Evolutionary conservation across 2,329 filamentous ascomycete genomes (phyloP).

Genomic region (Anisogramma anomala): DNA sequence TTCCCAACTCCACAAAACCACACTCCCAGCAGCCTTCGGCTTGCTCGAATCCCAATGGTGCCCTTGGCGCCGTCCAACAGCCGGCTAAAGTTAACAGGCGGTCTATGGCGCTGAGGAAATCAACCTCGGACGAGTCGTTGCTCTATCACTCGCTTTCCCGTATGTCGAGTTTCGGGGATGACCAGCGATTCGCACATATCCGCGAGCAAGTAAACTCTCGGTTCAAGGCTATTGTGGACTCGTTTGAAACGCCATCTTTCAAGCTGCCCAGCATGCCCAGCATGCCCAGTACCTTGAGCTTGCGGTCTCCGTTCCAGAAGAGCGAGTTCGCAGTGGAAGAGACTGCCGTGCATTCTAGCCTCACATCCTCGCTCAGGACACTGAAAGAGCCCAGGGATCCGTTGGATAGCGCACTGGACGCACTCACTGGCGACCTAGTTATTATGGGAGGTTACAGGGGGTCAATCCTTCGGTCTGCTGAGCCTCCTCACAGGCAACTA

Average conservation of each 20-base stretch:
- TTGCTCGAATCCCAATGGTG: slow-evolving; percentile 11
- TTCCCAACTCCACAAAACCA: slow-evolving; percentile 1
- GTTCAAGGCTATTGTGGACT: slow-evolving; percentile 83
- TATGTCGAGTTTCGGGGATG: slow-evolving; percentile 75
- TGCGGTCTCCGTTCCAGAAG: slow-evolving; percentile 22
- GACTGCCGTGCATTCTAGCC: slow-evolving; percentile 11
- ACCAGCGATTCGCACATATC: slow-evolving; percentile 67
- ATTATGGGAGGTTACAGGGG: slow-evolving; percentile 85
- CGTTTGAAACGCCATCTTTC: slow-evolving; percentile 67
- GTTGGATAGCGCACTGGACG: slow-evolving; percentile 48
- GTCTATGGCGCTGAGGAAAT: slow-evolving; percentile 38
- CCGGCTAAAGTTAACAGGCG: slow-evolving; percentile 15
- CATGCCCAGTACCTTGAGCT: slow-evolving; percentile 10
- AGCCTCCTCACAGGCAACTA: slow-evolving; percentile 71
- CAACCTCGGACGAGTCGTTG: slow-evolving; percentile 68
- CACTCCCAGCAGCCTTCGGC: slow-evolving; percentile 3
- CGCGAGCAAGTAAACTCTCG: slow-evolving; percentile 79
- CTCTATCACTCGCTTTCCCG: slow-evolving; percentile 65
- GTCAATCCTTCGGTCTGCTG: slow-evolving; percentile 74
- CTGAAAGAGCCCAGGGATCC: slow-evolving; percentile 19
- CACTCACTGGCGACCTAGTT: slow-evolving; percentile 73
- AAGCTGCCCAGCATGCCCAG: slow-evolving; percentile 41
- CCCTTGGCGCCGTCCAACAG: not conserved
- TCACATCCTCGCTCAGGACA: slow-evolving; percentile 15
- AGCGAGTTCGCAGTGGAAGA: slow-evolving; percentile 8